phyloP scores from a whole-genome alignment of 345 rosid species.

The Brassica nigra region DNA sequence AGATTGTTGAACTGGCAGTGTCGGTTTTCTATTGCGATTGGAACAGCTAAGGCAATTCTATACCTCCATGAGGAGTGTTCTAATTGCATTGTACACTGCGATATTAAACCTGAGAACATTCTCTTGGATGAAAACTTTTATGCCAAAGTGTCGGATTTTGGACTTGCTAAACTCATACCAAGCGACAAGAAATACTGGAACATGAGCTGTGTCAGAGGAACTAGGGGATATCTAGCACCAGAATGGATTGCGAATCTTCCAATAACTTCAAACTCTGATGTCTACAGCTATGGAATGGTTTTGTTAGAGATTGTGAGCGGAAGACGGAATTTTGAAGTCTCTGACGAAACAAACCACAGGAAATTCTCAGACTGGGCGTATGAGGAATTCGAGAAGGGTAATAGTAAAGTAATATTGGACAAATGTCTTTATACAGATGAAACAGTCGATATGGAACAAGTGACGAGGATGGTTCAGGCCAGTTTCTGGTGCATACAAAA shows the following conservation, averaged over 20 bases:
- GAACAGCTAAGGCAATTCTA: conserved; percentile 54
- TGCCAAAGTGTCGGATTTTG: conserved; percentile 62
- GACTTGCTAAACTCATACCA: conserved; percentile 51
- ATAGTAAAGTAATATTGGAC: conserved; percentile 40
- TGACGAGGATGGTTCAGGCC: conserved; percentile 44
- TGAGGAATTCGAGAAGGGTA: conserved; percentile 58
- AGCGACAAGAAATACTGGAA: conserved; percentile 41
- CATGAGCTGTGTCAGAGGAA: conserved; percentile 46
- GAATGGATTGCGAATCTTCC: conserved; percentile 59
- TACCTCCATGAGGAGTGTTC: conserved; percentile 71
- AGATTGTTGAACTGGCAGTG: conserved; percentile 49
- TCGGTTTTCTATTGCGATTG: conserved; percentile 55
- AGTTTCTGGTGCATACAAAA: conserved; percentile 67
- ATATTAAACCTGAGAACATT: conserved; percentile 65
- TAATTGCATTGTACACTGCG: conserved; percentile 52
- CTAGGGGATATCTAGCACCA: conserved; percentile 59
- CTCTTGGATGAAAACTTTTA: conserved; percentile 55
- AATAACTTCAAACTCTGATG: conserved; percentile 56
- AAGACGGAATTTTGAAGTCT: conserved; percentile 49
- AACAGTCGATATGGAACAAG: conserved; percentile 50
- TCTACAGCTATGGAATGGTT: conserved; percentile 69
- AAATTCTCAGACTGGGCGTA: conserved; percentile 68
- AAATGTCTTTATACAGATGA: conserved; percentile 43
- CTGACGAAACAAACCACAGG: conserved; percentile 43
- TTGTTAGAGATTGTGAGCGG: conserved; percentile 61